A percentile compares a stretch with the other conserved stretches of the same genome.
These are phyloP conservation scores for Penicillium brasilianum DNA, from an alignment of 2,329 filamentous ascomycete genomes.

Conservation along the genomic window DNA sequence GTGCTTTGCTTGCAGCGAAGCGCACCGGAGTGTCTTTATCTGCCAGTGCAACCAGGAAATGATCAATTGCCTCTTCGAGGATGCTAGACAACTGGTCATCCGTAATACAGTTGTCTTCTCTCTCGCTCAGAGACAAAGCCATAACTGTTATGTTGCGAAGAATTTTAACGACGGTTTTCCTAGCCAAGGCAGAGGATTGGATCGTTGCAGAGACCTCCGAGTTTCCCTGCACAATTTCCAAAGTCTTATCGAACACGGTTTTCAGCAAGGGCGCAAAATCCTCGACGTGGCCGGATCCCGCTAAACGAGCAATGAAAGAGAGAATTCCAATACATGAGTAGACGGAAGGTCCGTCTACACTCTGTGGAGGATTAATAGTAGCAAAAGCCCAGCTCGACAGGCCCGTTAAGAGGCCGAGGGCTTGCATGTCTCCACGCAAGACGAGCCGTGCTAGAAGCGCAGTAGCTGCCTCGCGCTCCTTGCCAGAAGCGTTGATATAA, in stretches of 20 bases:
- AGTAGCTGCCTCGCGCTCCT: constrained; percentile 88
- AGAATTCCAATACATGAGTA: constrained; percentile 81
- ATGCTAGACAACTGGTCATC: constrained; percentile 54
- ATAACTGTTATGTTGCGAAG: constrained; percentile 74
- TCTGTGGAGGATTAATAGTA: constrained; percentile 57
- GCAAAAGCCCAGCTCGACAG: constrained; percentile 74
- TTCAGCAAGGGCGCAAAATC: constrained; percentile 72
- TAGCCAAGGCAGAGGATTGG: constrained; percentile 74
- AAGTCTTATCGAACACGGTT: constrained; percentile 68
- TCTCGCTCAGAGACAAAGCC: constrained; percentile 59
- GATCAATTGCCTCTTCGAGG: constrained; percentile 81
- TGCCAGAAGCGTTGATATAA: constrained; percentile 76
- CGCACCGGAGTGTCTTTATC: constrained; percentile 92
- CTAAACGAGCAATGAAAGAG: constrained; percentile 76
- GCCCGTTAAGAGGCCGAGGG: constrained; percentile 69
- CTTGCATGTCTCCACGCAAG: constrained; percentile 88
- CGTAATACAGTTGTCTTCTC: constrained; percentile 31
- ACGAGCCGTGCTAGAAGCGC: constrained; percentile 78
- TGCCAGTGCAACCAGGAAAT: constrained; percentile 75
- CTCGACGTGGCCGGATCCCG: constrained; percentile 72
- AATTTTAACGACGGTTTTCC: constrained; percentile 86
- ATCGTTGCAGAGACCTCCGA: constrained; percentile 60
- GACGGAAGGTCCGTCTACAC: constrained; percentile 55
- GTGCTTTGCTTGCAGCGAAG: constrained; percentile 87
- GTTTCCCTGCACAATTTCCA: constrained; percentile 61